These are phyloP conservation scores for Monosporascus sp. DNA, from an alignment of 2,329 filamentous ascomycete species.

Conservation along the genomic window DNA sequence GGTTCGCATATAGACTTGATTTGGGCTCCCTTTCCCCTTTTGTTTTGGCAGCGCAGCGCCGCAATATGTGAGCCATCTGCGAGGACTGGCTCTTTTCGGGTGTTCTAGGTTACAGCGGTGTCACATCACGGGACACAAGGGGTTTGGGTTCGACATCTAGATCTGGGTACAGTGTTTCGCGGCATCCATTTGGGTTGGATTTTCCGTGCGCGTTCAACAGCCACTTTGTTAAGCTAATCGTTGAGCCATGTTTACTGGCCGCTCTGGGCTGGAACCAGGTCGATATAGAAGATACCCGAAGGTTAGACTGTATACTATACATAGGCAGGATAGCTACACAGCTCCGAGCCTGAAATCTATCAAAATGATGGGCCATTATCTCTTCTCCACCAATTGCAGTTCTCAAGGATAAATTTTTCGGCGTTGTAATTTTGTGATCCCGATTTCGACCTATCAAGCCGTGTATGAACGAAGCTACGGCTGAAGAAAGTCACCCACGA, in stretches of 20 bases:
- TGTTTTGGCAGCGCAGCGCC: slow-evolving; percentile 17
- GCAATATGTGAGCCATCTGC: slow-evolving; percentile 14
- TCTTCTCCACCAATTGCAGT: not conserved
- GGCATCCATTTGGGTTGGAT: slow-evolving; percentile 16
- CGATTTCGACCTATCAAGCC: not conserved
- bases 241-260: slow-evolving; percentile 21
- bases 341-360: slow-evolving; percentile 22
- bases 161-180: slow-evolving; percentile 14
- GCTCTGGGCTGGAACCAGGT: slow-evolving; percentile 30
- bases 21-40: slow-evolving; percentile 18
- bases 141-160: no score
- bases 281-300: slow-evolving; percentile 31
- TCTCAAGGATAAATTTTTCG: no score
- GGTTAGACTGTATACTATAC: slow-evolving; percentile 31
- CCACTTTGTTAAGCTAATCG: slow-evolving; percentile 19
- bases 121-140: not conserved
- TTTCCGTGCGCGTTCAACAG: slow-evolving; percentile 9
- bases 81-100: slow-evolving; percentile 14
- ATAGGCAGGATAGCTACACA: slow-evolving; percentile 28
- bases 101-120: not conserved
- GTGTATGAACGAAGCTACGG: not conserved
- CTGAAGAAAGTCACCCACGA: not conserved
- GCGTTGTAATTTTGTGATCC: no score
- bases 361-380: slow-evolving; percentile 20
- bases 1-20: slow-evolving; percentile 29